phyloP scores from a whole-genome alignment of 495 filamentous ascomycete species.

The Neurospora sp. region DNA sequence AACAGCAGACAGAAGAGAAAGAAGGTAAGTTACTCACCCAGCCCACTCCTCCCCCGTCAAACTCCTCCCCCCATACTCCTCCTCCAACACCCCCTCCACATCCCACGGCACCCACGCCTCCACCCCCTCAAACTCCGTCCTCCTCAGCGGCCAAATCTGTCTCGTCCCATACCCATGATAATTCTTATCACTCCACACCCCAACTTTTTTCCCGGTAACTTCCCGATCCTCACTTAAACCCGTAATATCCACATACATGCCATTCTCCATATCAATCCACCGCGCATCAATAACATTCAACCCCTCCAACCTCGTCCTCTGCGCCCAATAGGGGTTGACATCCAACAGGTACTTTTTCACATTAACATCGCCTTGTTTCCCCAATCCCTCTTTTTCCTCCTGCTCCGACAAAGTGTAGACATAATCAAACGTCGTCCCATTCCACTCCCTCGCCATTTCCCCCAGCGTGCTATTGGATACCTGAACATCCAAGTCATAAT shows the following conservation, averaged over 20 bases:
- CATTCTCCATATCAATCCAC: conserved; percentile 70
- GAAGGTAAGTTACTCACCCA: conserved; percentile 37
- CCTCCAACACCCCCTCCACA: conserved; percentile 59
- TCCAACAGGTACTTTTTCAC: conserved; percentile 56
- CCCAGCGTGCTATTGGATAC: conserved; percentile 53
- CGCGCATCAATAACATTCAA: conserved; percentile 77
- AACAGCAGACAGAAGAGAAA: neutral
- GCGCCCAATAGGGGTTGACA: conserved; percentile 58
- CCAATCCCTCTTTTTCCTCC: neutral
- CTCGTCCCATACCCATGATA: conserved; percentile 57
- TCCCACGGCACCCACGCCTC: conserved; percentile 66
- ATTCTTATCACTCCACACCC: conserved; percentile 77
- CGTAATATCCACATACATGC: conserved; percentile 85
- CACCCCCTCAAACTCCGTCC: conserved; percentile 68
- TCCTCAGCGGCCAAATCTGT: conserved; percentile 71
- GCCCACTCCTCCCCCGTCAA: conserved; percentile 54
- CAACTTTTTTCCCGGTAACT: conserved; percentile 25
- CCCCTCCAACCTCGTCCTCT: conserved; percentile 53
- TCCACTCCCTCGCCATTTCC: conserved; percentile 52
- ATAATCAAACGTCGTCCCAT: conserved; percentile 52
- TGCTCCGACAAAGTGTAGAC: conserved; percentile 14
- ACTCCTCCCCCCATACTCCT: conserved; percentile 63
- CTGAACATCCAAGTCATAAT: conserved; percentile 82
- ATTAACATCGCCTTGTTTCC: neutral
- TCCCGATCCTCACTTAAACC: conserved; percentile 57